phyloP scores from a whole-genome alignment of 345 rosid species.

The Clarkia xantiana region DNA sequence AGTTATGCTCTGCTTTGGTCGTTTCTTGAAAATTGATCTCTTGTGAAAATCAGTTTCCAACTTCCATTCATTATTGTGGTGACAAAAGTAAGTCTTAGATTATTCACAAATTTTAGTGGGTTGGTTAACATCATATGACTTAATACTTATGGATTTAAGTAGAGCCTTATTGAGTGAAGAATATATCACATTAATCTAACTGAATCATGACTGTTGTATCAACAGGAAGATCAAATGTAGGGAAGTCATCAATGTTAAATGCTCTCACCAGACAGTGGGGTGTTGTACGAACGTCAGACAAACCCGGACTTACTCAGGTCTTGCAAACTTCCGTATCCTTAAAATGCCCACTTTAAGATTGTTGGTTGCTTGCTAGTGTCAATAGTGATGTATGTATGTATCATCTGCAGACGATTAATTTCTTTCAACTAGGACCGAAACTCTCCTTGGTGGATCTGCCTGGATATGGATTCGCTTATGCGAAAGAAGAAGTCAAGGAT shows the following conservation, averaged over 20 bases:
- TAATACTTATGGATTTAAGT: too few species aligned
- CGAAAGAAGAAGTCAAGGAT: constrained; percentile 92
- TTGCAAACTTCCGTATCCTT: constrained; percentile 3
- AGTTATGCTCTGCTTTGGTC: background rate
- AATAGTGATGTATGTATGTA: constrained; percentile 7
- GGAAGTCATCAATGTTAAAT: constrained; percentile 85
- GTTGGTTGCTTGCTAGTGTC: constrained; percentile 7
- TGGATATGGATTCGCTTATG: constrained; percentile 97
- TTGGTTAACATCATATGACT: too few species aligned
- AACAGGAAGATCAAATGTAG: constrained; percentile 94
- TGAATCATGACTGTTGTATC: constrained; percentile 10
- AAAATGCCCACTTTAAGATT: constrained; percentile 7
- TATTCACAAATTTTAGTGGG: too few species aligned
- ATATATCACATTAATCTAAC: too few species aligned
- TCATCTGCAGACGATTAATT: constrained; percentile 74
- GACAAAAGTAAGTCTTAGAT: too few species aligned
- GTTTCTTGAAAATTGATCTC: background rate
- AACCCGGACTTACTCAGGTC: constrained; percentile 98
- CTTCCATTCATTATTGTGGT: too few species aligned
- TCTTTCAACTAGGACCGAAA: constrained; percentile 67
- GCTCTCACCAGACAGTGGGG: constrained; percentile 97
- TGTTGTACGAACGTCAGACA: constrained; percentile 92
- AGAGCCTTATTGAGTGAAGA: too few species aligned
- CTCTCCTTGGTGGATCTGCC: constrained; percentile 83
- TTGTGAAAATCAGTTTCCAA: background rate